Conservation (phyloP, 345 rosid species). For the Bruguiera parviflora region DNA sequence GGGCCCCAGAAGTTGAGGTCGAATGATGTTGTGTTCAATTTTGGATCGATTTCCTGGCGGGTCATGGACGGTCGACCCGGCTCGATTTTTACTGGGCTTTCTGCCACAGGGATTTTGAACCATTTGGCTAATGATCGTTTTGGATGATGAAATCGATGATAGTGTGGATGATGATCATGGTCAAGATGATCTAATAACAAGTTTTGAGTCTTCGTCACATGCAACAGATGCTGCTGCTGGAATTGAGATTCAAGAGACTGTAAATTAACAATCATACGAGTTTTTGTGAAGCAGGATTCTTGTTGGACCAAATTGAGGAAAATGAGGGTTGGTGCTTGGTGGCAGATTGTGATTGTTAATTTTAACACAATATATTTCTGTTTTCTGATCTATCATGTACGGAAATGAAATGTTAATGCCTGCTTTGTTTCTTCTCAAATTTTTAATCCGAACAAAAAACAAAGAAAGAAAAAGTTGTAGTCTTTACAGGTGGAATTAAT, state of each 20-base stretch:
- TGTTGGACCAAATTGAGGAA: conserved; percentile 36
- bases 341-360: conserved; percentile 28
- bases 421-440: background rate
- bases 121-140: conserved; percentile 23
- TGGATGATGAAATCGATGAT: conserved; percentile 16
- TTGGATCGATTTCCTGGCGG: conserved; percentile 40
- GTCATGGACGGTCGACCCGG: conserved; percentile 31
- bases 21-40: conserved; percentile 31
- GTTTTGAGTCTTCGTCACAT: too few relatives aligned
- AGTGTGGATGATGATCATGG: conserved; percentile 16
- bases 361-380: background rate
- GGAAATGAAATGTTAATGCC: background rate
- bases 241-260: background rate
- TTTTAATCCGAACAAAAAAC: too few relatives aligned
- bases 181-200: background rate
- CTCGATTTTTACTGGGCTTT: conserved; percentile 35
- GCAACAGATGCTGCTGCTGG: background rate
- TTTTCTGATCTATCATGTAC: too few relatives aligned
- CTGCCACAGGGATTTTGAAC: conserved; percentile 50
- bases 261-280: conserved; percentile 8
- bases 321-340: conserved; percentile 62
- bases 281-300: conserved; percentile 35
- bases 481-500: background rate
- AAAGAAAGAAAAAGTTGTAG: background rate
- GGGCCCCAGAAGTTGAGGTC: conserved; percentile 55